Conservation (phyloP, 1,284 basidiomycete species). For the Polyporus tsugae region DNA sequence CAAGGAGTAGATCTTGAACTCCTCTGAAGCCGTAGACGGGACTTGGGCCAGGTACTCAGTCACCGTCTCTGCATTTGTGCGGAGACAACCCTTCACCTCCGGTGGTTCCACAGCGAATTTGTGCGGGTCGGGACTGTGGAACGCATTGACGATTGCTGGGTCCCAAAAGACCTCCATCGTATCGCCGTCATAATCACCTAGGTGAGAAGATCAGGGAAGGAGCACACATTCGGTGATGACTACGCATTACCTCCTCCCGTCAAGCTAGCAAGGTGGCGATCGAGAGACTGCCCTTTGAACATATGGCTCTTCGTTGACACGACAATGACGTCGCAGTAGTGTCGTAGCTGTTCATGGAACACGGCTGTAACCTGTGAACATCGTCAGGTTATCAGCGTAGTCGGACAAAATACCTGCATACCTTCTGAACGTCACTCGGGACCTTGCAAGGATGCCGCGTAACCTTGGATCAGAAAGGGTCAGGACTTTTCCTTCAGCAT, state of each 20-base stretch:
- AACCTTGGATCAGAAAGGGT: constrained; percentile 35
- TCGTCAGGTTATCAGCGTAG: background rate
- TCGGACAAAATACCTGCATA: constrained; percentile 19
- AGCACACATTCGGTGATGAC: background rate
- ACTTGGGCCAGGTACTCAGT: constrained; percentile 44
- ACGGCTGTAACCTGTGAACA: constrained; percentile 49
- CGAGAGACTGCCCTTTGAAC: constrained; percentile 29
- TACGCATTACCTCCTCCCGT: constrained; percentile 49
- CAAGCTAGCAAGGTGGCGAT: constrained; percentile 48
- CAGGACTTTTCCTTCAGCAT: background rate
- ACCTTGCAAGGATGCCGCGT: constrained; percentile 57
- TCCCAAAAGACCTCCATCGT: constrained; percentile 50
- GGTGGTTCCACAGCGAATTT: constrained; percentile 55
- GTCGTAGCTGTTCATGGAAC: constrained; percentile 40
- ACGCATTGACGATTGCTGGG: constrained; percentile 53
- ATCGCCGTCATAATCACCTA: constrained; percentile 59
- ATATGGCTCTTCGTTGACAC: constrained; percentile 47
- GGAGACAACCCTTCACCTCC: constrained; percentile 51
- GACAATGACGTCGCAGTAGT: constrained; percentile 52
- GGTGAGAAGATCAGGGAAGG: background rate
- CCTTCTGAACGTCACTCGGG: constrained; percentile 54
- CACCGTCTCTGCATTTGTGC: constrained; percentile 53
- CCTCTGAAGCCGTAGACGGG: constrained; percentile 27
- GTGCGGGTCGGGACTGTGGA: constrained; percentile 54
- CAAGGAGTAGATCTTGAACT: constrained; percentile 44